Evolutionary conservation across 2,329 filamentous ascomycete species (phyloP).

Genomic region (Septoria linicola): DNA sequence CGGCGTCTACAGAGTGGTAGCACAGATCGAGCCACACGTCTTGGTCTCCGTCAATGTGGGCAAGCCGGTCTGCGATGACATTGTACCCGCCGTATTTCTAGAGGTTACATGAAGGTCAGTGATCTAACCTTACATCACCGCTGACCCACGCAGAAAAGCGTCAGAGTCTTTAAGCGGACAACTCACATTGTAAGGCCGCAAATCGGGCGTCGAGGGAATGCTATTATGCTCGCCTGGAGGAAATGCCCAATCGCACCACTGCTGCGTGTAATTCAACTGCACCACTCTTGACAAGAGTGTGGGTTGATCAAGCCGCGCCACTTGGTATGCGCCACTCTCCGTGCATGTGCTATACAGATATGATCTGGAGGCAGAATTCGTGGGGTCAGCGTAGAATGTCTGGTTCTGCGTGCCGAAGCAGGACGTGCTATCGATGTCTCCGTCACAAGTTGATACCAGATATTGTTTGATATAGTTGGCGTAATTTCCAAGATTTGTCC

Average conservation of each 20-base stretch:
- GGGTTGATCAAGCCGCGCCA: slow-evolving; percentile 46
- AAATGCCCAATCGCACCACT: slow-evolving; percentile 58
- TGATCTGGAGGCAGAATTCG: slow-evolving; percentile 45
- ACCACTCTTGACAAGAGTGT: slow-evolving; percentile 51
- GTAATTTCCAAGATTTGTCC: slow-evolving; percentile 54
- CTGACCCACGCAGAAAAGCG: no score
- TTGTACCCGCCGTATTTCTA: slow-evolving; percentile 52
- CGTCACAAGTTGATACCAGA: slow-evolving; percentile 46
- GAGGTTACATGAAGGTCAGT: no score
- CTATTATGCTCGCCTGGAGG: slow-evolving; percentile 47
- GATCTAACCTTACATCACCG: no score
- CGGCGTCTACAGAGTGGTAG: slow-evolving; percentile 50
- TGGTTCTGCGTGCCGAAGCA: slow-evolving; percentile 51
- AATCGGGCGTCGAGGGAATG: slow-evolving; percentile 48
- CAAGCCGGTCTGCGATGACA: slow-evolving; percentile 49
- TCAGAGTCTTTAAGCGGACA: no score
- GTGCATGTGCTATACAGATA: slow-evolving; percentile 52
- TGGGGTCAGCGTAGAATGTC: slow-evolving; percentile 47
- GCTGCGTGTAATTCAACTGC: slow-evolving; percentile 52
- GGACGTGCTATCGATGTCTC: slow-evolving; percentile 43
- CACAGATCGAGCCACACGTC: slow-evolving; percentile 56
- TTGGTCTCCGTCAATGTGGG: slow-evolving; percentile 53
- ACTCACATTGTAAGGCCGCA: no score
- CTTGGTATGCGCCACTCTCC: slow-evolving; percentile 52
- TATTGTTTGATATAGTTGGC: slow-evolving; percentile 52